Evolutionary conservation across 1,139 yeast species (phyloP), one percentile per base, ranked within the genome.

Genomic region (Taiozyma sp.): DNA sequence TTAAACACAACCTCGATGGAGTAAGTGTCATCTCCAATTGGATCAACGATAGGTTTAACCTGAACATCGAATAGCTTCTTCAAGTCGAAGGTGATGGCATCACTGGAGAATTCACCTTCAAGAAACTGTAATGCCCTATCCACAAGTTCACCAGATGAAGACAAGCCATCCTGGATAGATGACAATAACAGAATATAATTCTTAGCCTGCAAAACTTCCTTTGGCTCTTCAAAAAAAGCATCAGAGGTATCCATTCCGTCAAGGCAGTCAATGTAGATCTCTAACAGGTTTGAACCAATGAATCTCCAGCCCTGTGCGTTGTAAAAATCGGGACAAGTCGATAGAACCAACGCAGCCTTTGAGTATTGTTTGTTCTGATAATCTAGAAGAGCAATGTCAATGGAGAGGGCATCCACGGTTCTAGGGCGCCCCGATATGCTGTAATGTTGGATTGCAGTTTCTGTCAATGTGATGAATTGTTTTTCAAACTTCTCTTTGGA

Each of bases 361-460:
- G 75, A 74, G 58, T 81, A 86, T 46, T 86, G 76, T 1, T 77
- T 70, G 46, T 73, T 70, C 56, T 82, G 83, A 63, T 79, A 87
- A 47, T 85, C 81, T 24, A 90, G 68, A 16, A 87, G 65, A 0
- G 96, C 97, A 49, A 90, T 74, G 57, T 93, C 97, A n/a, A 89
- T 80, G 4, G 93, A 83, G 29, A 93, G 70, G 8, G 86, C 74
- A 61, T 87, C 93, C 10, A 87, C 82, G 0, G 91, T 76, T 56
- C 92, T 76, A 12, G 81, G 77, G 54, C 71, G 61, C 36, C 49
- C 54, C 0, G 63, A 49, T 0, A 51, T 29, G 12, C 57, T 58
- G 46, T 64, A 70, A n/a, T 61, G 60, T 22, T 53, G 58, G 14
- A 71, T 66, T 8, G 70, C 61, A 0, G 61, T 58, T 48, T 70